Base-by-base conservation (phyloP, 495 filamentous ascomycete species). In the Penicillium steckii region DNA sequence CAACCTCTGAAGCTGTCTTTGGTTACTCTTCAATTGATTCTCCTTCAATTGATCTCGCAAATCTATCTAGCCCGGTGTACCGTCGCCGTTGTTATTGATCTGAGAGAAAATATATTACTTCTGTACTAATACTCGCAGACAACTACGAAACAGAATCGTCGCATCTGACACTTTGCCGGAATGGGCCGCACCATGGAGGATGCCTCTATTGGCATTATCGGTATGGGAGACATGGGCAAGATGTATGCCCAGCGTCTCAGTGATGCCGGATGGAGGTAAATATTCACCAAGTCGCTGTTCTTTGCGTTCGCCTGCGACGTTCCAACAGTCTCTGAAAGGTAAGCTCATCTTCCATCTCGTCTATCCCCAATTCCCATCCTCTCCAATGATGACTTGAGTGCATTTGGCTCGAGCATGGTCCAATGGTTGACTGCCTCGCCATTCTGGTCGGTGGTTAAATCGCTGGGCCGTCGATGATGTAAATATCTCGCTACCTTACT, bases 171-270 rank as follows among this genome's bases (percentile, higher is more conserved):
- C 47, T 23, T 45, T 52, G 21, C 45, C 50, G 59, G 33, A 25
- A 76, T 77, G 73, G 65, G 58, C 27, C 70, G 70, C 48, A 74
- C 62, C 40, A 85, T 87, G 78, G 78, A 87, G 50, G 72, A 77
- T 61, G 85, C 86, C 66, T 78, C 78, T 29, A 82, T 97, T 54
- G 94, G 94, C 62, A 91, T 98, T 58, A 97, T 98, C 64, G 94
- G 94, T 26, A 96, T 98, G 91, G 94, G 94, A 19, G 91, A 96
- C 61, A 98, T 98, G 94, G 94, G 94, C 69, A 96, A 90, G 82
- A 95, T 98, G 95, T 98, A 98, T 73, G 88, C 95, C 59, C 79
- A 88, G 62, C 80, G 85, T 60, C 80, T 98, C 61, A 90, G 90
- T 64, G 78, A 75, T 60, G 93, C 93, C 55, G 94, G 95, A 51